Evolutionary conservation across 306 rosid genomes (phyloP), one percentile per base, ranked within the genome.

Genomic region (Senna tora): DNA sequence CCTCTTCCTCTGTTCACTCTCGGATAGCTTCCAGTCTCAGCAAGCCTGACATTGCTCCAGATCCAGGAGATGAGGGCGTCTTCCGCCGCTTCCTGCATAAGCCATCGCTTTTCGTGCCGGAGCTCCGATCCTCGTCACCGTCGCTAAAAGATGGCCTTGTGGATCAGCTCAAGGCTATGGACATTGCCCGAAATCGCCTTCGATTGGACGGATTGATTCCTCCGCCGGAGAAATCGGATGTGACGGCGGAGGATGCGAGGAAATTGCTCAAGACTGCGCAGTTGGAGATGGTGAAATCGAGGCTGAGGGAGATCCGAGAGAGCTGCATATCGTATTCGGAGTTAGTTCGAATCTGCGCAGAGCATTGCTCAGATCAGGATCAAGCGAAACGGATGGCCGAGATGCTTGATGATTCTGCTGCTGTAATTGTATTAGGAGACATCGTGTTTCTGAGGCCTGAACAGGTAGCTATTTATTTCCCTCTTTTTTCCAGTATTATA

Each of bases 361-460:
- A 90, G 47, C 76, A 53, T 25, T 82, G 88, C 15, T 62, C 78
- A 13, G 82, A 89, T 82, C 72, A 50, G 13, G 87, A 88, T 28
- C 78, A 81, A 50, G 96, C 88, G 1, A 43, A 53, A 21, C 49
- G 41, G 46, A 59, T 88, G 21, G 93, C 90, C 5, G 84, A 85
- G 66, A 74, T 71, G 86, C 86, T 92, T 15, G 98, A 92, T 38
- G 88, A 82, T 59, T 83, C 89, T 0, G 96, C 91, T 2, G 70
- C 77, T 11, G 96, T 92, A 5, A 85, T 92, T 76, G 72, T 92
- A 15, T 34, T 90, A 63, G 96, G 96, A 54, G 88, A 90, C 51
- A 28, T 67, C 55, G 98, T 92, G 10, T 79, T 89, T 59, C 80
- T 90, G 68, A 77, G 65, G 14, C 98, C 96, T 2, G 96, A 92